A percentile compares a stretch with the other conserved stretches of the same genome.
These are phyloP conservation scores for Ilex asprella DNA, from an alignment of 257 asterid species.

Conservation along the genomic window DNA sequence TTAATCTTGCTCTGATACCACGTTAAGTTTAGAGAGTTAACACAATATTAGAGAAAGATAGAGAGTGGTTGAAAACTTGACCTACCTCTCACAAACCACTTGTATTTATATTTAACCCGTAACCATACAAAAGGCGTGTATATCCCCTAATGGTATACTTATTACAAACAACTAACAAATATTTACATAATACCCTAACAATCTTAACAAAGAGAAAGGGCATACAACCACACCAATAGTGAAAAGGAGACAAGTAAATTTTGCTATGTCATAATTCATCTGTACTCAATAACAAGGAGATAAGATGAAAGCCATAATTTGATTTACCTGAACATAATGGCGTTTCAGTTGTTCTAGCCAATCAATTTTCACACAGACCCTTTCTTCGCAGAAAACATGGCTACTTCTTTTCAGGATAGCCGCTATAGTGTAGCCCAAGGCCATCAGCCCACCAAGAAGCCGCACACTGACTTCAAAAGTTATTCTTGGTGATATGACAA, in stretches of 20 bases:
- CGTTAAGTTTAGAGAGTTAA: no score
- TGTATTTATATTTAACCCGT: no score
- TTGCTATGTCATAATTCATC: background rate
- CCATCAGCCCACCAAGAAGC: constrained; percentile 98
- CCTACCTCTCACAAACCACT: no score
- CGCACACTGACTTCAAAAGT: constrained; percentile 96
- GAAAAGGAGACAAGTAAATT: background rate
- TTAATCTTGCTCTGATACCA: no score
- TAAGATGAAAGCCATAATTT: background rate
- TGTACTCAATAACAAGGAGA: background rate
- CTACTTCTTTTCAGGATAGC: constrained; percentile 93
- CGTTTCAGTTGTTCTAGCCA: constrained; percentile 95
- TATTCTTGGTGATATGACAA: constrained; percentile 98
- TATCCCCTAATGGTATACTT: no score
- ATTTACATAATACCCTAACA: no score
- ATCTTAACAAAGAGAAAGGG: background rate
- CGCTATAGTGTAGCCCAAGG: constrained; percentile 96
- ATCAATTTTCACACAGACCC: constrained; percentile 87
- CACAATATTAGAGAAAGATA: no score
- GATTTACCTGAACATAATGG: constrained; percentile 76
- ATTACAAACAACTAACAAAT: no score
- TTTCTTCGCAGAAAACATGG: constrained; percentile 72
- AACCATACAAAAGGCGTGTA: no score
- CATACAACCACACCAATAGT: background rate
- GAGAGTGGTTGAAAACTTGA: no score